Conservation (phyloP, 768 basidiomycete genomes). For the Pholiota microspora region DNA sequence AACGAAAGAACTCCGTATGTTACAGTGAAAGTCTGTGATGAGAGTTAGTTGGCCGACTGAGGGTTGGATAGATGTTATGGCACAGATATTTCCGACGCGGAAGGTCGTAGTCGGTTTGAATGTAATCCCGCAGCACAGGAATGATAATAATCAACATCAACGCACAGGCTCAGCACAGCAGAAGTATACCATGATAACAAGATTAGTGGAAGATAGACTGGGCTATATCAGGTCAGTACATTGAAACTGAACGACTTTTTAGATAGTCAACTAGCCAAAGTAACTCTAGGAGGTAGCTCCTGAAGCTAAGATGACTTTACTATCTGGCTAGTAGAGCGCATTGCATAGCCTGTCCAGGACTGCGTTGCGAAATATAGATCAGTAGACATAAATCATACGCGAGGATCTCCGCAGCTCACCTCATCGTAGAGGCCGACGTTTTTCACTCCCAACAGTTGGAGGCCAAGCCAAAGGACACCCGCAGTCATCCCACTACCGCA, state of each 20-base stretch:
- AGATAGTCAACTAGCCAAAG: background rate
- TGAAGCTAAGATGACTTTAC: conserved; percentile 35
- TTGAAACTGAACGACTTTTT: background rate
- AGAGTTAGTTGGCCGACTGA: background rate
- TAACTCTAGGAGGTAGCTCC: background rate
- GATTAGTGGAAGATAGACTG: background rate
- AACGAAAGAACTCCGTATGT: no score
- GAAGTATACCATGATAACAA: background rate
- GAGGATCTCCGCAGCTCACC: conserved; percentile 42
- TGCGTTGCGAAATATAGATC: conserved; percentile 27
- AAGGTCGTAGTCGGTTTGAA: background rate
- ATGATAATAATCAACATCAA: background rate
- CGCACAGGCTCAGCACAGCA: background rate
- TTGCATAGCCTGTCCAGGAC: conserved; percentile 97
- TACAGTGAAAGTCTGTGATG: no score
- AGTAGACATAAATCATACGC: conserved; percentile 1
- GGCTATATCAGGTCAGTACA: no score
- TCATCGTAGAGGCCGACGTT: conserved; percentile 88
- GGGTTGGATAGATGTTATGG: background rate
- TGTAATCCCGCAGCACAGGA: background rate
- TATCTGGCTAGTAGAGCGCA: conserved; percentile 71
- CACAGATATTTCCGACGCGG: background rate
- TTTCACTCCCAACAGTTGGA: conserved; percentile 65
- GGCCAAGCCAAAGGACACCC: conserved; percentile 88
- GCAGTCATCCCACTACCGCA: conserved; percentile 99